phyloP scores from a whole-genome alignment of 495 filamentous ascomycete species.

The Oidiodendron maius region DNA sequence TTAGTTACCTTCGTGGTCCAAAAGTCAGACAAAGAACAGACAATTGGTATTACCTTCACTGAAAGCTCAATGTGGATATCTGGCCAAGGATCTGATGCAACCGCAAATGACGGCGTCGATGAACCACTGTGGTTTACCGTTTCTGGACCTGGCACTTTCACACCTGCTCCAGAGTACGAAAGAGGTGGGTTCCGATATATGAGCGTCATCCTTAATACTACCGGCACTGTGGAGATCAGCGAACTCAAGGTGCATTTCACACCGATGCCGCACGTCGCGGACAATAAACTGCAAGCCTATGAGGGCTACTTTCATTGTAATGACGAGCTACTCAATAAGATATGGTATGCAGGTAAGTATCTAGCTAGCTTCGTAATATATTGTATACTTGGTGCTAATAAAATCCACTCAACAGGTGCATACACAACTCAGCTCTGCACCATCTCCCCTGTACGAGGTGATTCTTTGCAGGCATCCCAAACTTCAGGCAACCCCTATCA shows the following conservation, averaged over 20 bases:
- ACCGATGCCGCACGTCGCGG: neutral
- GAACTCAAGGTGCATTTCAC: neutral
- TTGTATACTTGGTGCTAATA: too few species aligned
- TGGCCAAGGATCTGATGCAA: neutral
- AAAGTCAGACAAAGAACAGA: neutral
- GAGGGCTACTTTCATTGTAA: slow-evolving; percentile 42
- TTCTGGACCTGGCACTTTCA: neutral
- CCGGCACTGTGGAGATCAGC: neutral
- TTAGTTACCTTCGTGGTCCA: neutral
- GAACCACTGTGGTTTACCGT: neutral
- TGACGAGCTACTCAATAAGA: slow-evolving; percentile 42
- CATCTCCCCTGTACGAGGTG: slow-evolving; percentile 42
- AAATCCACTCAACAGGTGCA: too few species aligned
- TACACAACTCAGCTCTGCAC: slow-evolving; percentile 55
- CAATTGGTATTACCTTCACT: neutral
- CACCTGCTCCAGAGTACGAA: neutral
- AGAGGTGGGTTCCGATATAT: neutral
- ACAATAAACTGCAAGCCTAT: too few species aligned
- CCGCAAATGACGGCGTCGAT: neutral
- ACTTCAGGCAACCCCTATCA: slow-evolving; percentile 32
- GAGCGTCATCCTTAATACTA: neutral
- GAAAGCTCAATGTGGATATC: neutral
- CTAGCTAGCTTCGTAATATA: too few species aligned
- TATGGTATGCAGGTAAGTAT: slow-evolving; percentile 56
- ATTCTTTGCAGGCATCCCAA: slow-evolving; percentile 38